Percentiles rank a stretch among this genome's conserved stretches.
Evolutionary conservation across 2,329 filamentous ascomycete genomes (phyloP).

Genomic region (Lasiodiplodia citricola): DNA sequence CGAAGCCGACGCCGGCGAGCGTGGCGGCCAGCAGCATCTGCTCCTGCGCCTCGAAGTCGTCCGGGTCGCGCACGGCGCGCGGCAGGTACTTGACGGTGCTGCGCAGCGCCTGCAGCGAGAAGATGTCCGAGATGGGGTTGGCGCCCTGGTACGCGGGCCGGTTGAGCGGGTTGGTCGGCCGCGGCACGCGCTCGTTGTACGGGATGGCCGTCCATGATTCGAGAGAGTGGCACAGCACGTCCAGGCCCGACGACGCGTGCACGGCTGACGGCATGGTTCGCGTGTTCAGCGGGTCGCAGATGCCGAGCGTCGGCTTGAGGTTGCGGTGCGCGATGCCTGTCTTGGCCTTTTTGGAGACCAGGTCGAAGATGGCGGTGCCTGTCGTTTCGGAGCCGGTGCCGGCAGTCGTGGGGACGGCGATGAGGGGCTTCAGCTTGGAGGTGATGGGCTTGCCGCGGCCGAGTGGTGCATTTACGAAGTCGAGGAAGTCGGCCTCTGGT

Average conservation of each 20-base stretch:
- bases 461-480: constrained; percentile 96
- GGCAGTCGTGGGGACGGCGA: constrained; percentile 84
- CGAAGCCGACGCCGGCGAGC: constrained; percentile 92
- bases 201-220: constrained; percentile 99
- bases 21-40: constrained; percentile 97
- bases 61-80: constrained; percentile 82
- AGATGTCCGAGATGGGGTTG: constrained; percentile 97
- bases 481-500: constrained; percentile 83
- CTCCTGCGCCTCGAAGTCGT: constrained; percentile 89
- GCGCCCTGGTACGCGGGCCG: constrained; percentile 95
- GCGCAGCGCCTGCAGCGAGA: constrained; percentile 83
- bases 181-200: constrained; percentile 81
- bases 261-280: constrained; percentile 95
- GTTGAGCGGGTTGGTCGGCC: constrained; percentile 86
- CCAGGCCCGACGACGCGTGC: constrained; percentile 87
- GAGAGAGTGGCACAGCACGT: constrained; percentile 92
- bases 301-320: constrained; percentile 91
- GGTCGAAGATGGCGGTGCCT: constrained; percentile 96
- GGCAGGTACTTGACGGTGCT: constrained; percentile 92
- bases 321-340: constrained; percentile 95
- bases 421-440: constrained; percentile 72
- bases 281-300: constrained; percentile 87
- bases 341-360: constrained; percentile 87
- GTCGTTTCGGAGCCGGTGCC: constrained; percentile 94
- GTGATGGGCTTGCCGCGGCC: constrained; percentile 82